phyloP scores from a whole-genome alignment of 108 stramenopile species.

The Skeletonema costatum region DNA sequence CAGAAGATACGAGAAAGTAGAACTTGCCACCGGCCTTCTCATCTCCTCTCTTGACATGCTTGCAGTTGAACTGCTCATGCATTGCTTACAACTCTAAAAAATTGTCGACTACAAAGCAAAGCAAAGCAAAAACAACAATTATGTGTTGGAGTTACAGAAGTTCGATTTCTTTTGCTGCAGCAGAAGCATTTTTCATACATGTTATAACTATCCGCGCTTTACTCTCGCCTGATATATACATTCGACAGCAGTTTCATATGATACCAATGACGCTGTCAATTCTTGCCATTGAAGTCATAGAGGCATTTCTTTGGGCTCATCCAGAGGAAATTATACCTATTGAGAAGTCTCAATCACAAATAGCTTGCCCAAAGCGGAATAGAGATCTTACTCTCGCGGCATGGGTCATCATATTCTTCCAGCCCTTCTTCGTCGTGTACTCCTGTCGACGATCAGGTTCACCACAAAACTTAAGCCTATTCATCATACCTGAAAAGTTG shows the following conservation, averaged over 20 bases:
- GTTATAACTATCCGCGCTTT: slow-evolving; percentile 2
- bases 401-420: neutral
- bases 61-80: too few relatives aligned
- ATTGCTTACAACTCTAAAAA: too few relatives aligned
- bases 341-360: slow-evolving; percentile 2
- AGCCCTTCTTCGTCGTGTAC: slow-evolving; percentile 3
- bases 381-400: neutral
- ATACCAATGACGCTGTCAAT: neutral
- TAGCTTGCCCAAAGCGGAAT: slow-evolving; percentile 1
- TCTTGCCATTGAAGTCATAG: slow-evolving; percentile 1
- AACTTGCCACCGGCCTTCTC: too few relatives aligned
- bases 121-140: too few relatives aligned
- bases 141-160: neutral
- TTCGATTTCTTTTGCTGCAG: slow-evolving; percentile 3
- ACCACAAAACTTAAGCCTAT: slow-evolving; percentile 1
- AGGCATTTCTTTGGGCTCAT: slow-evolving; percentile 5
- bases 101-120: too few relatives aligned
- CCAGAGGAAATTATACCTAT: neutral
- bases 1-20: too few relatives aligned
- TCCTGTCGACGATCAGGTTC: slow-evolving; percentile 8
- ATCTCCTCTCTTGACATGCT: too few relatives aligned
- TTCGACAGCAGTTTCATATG: slow-evolving; percentile 1
- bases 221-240: neutral
- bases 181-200: neutral
- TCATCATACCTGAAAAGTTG: neutral